Base-by-base conservation (phyloP, 2,329 filamentous ascomycete genomes). In the Ascochyta rabiei region DNA sequence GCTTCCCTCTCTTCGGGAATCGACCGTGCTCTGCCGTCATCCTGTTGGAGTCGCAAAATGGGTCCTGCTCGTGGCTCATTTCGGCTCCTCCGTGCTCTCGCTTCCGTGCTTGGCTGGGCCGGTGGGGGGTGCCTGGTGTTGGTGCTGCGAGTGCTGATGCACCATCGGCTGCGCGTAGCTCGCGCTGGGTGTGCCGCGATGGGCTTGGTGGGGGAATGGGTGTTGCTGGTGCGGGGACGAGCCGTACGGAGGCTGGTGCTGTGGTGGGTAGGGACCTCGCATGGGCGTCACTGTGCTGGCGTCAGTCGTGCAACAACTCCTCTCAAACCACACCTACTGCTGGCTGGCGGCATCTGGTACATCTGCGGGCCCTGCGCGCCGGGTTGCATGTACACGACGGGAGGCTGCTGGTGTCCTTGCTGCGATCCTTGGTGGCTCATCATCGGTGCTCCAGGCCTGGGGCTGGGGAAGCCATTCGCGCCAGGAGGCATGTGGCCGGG, bases 401-500 rank as follows among this genome's bases (percentile, higher is more conserved):
- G 67, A 13, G 63, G 59, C 79, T 86, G 80, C 42, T 81, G 80
- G 52, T 81, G 81, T 71, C 93, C 92, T 74, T 96, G 93, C 69
- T 97, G 93, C 24, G 93, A 97, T 50, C 91, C 91, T 77, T 96
- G 91, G 63, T 93, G 93, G 68, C 88, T 90, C 93, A 98, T 98
- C 87, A 96, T 91, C 2, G 91, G 88, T 12, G 95, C 71, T 43
- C 88, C 87, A 42, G 92, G 86, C 52, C 91, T 87, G 1, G 93
- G 93, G 71, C 93, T 97, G n/a, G 91, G 90, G 69, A 90, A 96
- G 15, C 91, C 91, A 64, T 88, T 89, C 7, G 85, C 82, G 38
- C 85, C 89, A 18, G 88, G 85, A 28, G 70, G 69, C 62, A 76
- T 75, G 38, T 73, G 70, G 16, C 64, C 67, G 23, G 81, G 81